Conservation (phyloP, 345 rosid species). For the Hypericum androsaemum region DNA sequence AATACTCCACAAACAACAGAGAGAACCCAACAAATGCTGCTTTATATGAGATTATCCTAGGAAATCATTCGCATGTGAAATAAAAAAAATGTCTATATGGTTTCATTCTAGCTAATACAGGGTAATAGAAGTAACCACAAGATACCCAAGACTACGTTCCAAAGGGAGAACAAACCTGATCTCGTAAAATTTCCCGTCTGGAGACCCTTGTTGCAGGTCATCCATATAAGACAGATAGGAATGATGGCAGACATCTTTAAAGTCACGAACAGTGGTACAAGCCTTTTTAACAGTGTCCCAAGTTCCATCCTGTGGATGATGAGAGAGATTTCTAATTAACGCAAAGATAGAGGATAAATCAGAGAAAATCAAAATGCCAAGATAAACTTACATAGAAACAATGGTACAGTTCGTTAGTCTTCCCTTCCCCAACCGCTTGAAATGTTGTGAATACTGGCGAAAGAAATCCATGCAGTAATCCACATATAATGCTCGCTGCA, state of each 20-base stretch:
- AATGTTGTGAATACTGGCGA: conserved; percentile 90
- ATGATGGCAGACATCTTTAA: conserved; percentile 60
- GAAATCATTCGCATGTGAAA: too few species aligned
- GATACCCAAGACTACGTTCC: not conserved
- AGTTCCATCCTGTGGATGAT: conserved; percentile 68
- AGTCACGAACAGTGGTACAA: conserved; percentile 63
- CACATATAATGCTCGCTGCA: conserved; percentile 56
- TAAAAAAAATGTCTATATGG: too few species aligned
- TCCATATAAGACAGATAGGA: conserved; percentile 69
- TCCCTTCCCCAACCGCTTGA: conserved; percentile 89
- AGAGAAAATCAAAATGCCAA: not conserved
- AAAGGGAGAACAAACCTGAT: conserved; percentile 49
- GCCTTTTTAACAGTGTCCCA: conserved; percentile 53
- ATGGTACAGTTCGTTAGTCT: conserved; percentile 44
- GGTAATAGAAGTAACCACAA: not conserved
- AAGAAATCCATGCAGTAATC: conserved; percentile 61
- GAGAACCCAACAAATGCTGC: not conserved
- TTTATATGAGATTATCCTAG: too few species aligned
- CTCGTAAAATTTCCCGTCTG: conserved; percentile 59
- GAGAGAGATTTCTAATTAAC: conserved; percentile 4
- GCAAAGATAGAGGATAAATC: not conserved
- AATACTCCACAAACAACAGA: not conserved
- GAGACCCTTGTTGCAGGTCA: conserved; percentile 41
- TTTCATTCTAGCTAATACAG: too few species aligned
- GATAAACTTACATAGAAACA: conserved; percentile 60